phyloP scores from a whole-genome alignment of 768 basidiomycete species.

The Phlegmacium glaucopus region DNA sequence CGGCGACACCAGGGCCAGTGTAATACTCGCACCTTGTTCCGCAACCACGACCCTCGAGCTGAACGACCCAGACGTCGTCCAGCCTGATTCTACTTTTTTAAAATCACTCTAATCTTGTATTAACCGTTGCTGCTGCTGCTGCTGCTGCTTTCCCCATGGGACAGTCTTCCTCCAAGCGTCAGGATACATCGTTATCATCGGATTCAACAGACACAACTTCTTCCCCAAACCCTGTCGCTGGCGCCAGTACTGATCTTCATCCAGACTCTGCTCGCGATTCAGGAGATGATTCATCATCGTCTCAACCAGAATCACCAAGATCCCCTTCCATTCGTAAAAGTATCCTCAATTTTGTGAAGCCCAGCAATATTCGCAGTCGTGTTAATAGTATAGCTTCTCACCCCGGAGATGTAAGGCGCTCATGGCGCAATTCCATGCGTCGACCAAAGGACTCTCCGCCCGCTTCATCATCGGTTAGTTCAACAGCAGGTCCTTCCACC shows the following conservation, averaged over 20 bases:
- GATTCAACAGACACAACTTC: slow-evolving; percentile 1
- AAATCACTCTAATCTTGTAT: too few relatives aligned
- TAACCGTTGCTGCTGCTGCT: too few relatives aligned
- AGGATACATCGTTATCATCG: slow-evolving; percentile 1
- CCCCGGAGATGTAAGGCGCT: slow-evolving; percentile 12
- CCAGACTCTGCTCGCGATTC: slow-evolving; percentile 3
- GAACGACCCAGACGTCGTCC: too few relatives aligned
- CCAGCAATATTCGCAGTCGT: slow-evolving; percentile 17
- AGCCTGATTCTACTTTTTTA: too few relatives aligned
- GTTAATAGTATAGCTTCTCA: slow-evolving; percentile 8
- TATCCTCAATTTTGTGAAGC: slow-evolving; percentile 21
- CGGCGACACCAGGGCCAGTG: too few relatives aligned
- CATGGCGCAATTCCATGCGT: slow-evolving; percentile 26
- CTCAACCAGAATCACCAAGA: slow-evolving; percentile 16
- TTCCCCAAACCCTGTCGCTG: slow-evolving; percentile 9
- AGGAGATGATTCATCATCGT: slow-evolving; percentile 7
- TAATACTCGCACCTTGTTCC: too few relatives aligned
- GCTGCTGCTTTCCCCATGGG: slow-evolving; percentile 10
- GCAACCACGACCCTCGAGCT: too few relatives aligned
- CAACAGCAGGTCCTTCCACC: slow-evolving; percentile 12
- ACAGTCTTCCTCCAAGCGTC: slow-evolving; percentile 16
- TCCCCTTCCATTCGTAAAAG: slow-evolving; percentile 19
- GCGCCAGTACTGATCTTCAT: slow-evolving; percentile 14
- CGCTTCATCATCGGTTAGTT: slow-evolving; percentile 9
- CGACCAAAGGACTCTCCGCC: slow-evolving; percentile 28